phyloP scores from a whole-genome alignment of 73 alveolate genomes.

The Tetrahymena thermophila region DNA sequence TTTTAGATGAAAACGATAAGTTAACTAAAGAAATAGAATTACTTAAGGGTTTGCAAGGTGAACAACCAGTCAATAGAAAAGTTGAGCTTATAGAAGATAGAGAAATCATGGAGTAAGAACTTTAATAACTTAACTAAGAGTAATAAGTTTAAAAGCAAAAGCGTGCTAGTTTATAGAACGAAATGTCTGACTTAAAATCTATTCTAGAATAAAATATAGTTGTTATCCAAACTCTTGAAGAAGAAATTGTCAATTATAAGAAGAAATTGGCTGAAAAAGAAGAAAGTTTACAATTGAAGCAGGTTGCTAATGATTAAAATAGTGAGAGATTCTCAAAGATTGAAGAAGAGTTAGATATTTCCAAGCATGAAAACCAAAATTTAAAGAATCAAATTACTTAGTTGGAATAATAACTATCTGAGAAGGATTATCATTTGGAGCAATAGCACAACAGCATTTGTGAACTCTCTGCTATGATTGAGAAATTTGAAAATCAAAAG shows the following conservation, averaged over 20 bases:
- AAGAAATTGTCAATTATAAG: not conserved
- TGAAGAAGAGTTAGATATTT: not conserved
- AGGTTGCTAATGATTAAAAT: not conserved
- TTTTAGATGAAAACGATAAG: not conserved
- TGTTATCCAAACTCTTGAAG: not conserved
- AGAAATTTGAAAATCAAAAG: not conserved
- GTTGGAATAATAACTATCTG: not conserved
- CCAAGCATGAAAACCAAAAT: not conserved
- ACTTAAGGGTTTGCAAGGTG: not conserved
- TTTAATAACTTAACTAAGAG: not conserved
- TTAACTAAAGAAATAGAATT: not conserved
- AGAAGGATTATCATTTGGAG: not conserved
- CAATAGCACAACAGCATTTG: not conserved
- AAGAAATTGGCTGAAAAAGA: not conserved
- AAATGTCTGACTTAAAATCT: not conserved
- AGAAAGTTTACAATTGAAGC: not conserved
- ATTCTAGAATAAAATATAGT: not conserved
- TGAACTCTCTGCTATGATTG: not conserved
- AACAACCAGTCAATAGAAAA: not conserved
- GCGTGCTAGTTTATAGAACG: not conserved
- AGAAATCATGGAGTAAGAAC: not conserved
- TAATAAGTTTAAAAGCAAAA: not conserved
- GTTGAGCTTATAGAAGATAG: not conserved
- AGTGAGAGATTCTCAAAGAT: not conserved
- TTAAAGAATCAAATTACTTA: not conserved